Evolutionary conservation across 169 alveolate genomes (phyloP), one percentile per base, ranked within the genome.

Genomic region (Plasmodium relictum): DNA sequence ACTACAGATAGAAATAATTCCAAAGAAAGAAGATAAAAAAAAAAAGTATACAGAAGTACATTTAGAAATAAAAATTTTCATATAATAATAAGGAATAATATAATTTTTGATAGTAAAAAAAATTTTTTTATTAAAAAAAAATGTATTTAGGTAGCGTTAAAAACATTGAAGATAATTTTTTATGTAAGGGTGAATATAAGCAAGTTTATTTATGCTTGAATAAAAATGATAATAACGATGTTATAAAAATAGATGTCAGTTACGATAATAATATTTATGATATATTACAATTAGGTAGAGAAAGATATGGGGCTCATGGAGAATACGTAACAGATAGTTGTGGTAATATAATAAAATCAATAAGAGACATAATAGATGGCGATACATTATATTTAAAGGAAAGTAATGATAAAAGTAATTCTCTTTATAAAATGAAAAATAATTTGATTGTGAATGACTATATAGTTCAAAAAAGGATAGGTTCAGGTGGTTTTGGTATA

Each of bases 401-500:
- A 22, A 37, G 54, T 26, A 69, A 41, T 20, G 85, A 70, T 9
- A 70, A 66, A 42, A 18, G 22, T 10, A 2, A 70, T 48, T 18
- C 52, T 12, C 26, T 52, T 54, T 26, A 39, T 68, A 68, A 66
- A 31, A 45, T 83, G 50, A 58, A 83, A 83, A 70, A 83, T 70
- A 83, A 68, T 50, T 70, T 83, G 37, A 83, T 83, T 22, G 85
- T 83, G 39, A 83, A 83, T 68, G 91, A 83, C 68, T 83, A 70
- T 52, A 56, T 83, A 54, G 85, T 83, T 12, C 52, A 83, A 56
- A 83, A 83, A 20, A 83, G 73, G 56, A 83, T 83, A 24, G 91
- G 91, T 18, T 83, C 91, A 3, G 91, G 91, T 20, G 91, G 91
- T 12, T 83, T 83, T 48, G 91, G 91, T 41, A 83, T 83, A 14